phyloP scores from a whole-genome alignment of 768 basidiomycete species.

The Podaxis pistillaris region DNA sequence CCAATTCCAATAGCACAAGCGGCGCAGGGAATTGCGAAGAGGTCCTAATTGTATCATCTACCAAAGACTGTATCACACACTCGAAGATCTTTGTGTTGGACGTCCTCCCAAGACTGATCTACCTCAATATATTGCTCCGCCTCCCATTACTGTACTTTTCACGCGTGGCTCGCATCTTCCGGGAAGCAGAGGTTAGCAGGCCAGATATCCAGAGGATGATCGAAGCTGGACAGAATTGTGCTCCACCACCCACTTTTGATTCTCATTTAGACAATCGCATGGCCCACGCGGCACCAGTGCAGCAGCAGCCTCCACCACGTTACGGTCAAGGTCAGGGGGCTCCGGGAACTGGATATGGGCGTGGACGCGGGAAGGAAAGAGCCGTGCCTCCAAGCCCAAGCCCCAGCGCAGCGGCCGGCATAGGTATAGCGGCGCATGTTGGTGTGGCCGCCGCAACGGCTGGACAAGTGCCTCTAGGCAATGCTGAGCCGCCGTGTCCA shows the following conservation, averaged over 20 bases:
- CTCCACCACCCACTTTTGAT: constrained; percentile 17
- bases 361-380: not conserved
- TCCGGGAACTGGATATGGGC: not conserved
- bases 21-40: constrained; percentile 30
- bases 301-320: not conserved
- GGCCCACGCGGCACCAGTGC: not conserved
- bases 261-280: not conserved
- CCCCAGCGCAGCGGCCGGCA: not conserved
- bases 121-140: constrained; percentile 53
- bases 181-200: constrained; percentile 74
- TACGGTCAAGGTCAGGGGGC: not conserved
- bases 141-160: constrained; percentile 81
- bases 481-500: constrained; percentile 51
- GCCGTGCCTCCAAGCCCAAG: not conserved
- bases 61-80: constrained; percentile 22
- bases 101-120: constrained; percentile 40
- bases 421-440: not conserved
- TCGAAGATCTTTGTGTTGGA: constrained; percentile 31
- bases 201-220: constrained; percentile 67
- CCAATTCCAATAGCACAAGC: constrained; percentile 20
- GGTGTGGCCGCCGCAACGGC: constrained; percentile 18
- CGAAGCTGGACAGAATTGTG: constrained; percentile 22
- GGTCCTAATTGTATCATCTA: constrained; percentile 22
- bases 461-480: constrained; percentile 35
- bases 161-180: constrained; percentile 72